Conservation (phyloP, 345 rosid genomes). For the Kandelia obovata region DNA sequence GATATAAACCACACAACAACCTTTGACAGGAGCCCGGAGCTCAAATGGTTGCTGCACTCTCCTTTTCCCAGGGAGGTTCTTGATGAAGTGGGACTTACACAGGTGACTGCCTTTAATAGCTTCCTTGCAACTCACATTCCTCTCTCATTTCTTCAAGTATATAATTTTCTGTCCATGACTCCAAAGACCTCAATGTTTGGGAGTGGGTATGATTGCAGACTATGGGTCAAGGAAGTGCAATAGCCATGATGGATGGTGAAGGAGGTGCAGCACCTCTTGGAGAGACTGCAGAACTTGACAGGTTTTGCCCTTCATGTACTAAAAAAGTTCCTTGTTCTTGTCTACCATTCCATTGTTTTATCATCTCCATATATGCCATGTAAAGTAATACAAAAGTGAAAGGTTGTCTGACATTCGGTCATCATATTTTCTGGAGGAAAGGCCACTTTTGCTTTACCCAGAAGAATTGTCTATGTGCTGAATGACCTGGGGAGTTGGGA, state of each 20-base stretch:
- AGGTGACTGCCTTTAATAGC: conserved; percentile 27
- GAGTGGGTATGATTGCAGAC: conserved; percentile 25
- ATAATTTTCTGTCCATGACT: conserved; percentile 7
- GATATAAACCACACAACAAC: conserved; percentile 19
- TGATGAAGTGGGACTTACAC: conserved; percentile 18
- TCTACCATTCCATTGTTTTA: background rate
- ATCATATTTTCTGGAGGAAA: too few relatives aligned
- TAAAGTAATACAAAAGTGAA: background rate
- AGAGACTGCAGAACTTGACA: conserved; percentile 25
- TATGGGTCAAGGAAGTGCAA: background rate
- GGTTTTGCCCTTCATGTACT: conserved; percentile 12
- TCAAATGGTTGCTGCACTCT: conserved; percentile 25
- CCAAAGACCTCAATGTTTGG: conserved; percentile 13
- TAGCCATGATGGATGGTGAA: background rate
- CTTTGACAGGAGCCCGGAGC: conserved; percentile 27
- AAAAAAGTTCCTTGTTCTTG: background rate
- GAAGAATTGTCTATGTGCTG: too few relatives aligned
- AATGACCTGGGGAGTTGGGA: too few relatives aligned
- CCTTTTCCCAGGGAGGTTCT: conserved; percentile 12
- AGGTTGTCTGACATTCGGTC: too few relatives aligned
- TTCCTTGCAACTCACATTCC: conserved; percentile 1
- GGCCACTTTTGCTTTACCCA: too few relatives aligned
- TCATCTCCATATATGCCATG: background rate
- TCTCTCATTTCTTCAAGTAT: background rate
- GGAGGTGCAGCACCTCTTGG: conserved; percentile 22